phyloP scores from a whole-genome alignment of 345 rosid species.

The Acer saccharum region DNA sequence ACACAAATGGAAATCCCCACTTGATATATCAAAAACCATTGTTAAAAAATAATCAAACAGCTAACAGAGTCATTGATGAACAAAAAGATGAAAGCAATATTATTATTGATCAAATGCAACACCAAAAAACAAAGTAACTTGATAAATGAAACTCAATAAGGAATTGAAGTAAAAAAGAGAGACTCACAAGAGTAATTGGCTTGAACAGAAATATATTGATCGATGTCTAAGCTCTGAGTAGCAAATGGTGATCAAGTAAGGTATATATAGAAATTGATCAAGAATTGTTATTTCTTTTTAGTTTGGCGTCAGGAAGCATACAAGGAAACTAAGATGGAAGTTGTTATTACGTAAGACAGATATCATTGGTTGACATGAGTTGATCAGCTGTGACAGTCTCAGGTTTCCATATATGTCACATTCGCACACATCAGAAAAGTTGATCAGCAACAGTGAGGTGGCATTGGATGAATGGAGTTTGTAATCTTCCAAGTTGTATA shows the following conservation, averaged over 20 bases:
- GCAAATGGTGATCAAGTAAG: not conserved
- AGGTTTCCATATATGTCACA: no score
- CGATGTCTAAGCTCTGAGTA: not conserved
- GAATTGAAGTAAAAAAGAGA: not conserved
- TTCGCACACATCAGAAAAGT: no score
- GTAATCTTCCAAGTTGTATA: no score
- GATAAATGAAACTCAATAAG: not conserved
- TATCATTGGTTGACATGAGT: no score
- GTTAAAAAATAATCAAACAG: no score
- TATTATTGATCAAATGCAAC: not conserved
- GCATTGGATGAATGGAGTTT: no score
- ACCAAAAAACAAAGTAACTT: not conserved
- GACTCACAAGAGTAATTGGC: not conserved
- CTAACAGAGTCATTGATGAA: no score
- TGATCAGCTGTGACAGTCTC: no score
- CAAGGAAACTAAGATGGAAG: not conserved
- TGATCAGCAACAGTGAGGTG: no score
- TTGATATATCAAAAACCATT: not conserved
- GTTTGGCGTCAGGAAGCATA: not conserved
- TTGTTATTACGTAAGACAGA: no score
- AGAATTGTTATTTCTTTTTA: not conserved
- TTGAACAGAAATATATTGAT: not conserved
- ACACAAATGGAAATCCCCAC: not conserved
- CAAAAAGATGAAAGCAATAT: not conserved
- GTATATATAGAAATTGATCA: not conserved